Evolutionary conservation across 1,139 yeast genomes (phyloP), one percentile per base, ranked within the genome.

Genomic region (Candida dubliniensis): DNA sequence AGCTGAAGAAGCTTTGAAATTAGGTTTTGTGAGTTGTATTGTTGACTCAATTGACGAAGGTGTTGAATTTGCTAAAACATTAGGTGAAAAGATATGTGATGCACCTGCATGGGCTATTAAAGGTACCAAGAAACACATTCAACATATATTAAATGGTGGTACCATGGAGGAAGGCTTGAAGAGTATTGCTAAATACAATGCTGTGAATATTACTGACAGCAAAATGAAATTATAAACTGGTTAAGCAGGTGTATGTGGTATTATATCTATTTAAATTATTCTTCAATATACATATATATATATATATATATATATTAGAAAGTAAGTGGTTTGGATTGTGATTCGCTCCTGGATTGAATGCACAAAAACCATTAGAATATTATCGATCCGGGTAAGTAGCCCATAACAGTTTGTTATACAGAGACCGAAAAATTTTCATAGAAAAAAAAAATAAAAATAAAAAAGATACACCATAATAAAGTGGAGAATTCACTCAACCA

Each of bases 101-200:
- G 70, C 76, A 59, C 71, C 75, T 31, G 74, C 71, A 9, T 82
- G 87, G 67, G 89, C 89, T 15, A 70, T 86, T 36, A 72, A 63
- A 50, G 95, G 93, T 24, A 79, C 88, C 12, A 86, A 87, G 63
- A 69, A 68, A 44, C 63, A 77, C 43, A 59, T 86, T 51, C 82
- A 82, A 49, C 73, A 70, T 43, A 77, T 85, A 44, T 54, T 74
- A 18, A 76, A 76, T 49, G 77, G 76, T 11, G 73, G 66, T 11
- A 44, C 66, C 23, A 75, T 74, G 15, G 66, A 66, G 25, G 69
- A 74, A 31, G 84, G 87, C 0, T 69, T 86, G 57, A 61, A 61
- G 33, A 66, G 71, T 45, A 76, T 84, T 38, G 85, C 85, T 10
- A 63, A 63, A 23, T 79, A 67, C 60, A 84, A 85, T 56, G 69